Percentiles rank a stretch among this genome's conserved stretches.
Evolutionary conservation across 139 green algal genomes (phyloP).

Genomic region (Dunaliella primolecta): DNA sequence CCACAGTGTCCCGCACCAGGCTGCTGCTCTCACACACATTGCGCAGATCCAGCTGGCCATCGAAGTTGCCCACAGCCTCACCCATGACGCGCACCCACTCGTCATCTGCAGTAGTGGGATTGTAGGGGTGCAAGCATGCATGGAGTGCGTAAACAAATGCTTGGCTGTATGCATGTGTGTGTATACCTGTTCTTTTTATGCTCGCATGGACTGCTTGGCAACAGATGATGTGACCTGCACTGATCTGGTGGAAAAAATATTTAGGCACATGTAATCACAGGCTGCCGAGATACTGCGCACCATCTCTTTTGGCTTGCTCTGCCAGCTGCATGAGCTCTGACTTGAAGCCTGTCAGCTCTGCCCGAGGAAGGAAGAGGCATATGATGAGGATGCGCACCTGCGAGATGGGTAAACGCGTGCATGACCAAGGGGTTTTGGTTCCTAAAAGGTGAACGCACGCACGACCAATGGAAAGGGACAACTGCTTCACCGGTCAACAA

Average conservation of each 20-base stretch:
- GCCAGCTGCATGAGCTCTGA: neutral
- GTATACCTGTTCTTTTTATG: neutral
- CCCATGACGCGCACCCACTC: conserved; percentile 5
- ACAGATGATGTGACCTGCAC: neutral
- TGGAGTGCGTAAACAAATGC: neutral
- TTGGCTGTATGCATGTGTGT: neutral
- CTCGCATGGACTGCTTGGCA: neutral
- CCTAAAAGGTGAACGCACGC: neutral
- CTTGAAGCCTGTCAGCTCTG: neutral
- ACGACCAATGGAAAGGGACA: neutral
- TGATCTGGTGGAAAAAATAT: neutral
- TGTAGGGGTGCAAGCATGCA: neutral
- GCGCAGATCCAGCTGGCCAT: neutral
- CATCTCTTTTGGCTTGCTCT: neutral
- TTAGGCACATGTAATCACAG: neutral
- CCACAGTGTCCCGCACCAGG: neutral
- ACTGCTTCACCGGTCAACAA: neutral
- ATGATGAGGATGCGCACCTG: neutral
- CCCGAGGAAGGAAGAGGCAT: neutral
- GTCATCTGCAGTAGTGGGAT: neutral
- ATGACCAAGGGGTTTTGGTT: neutral
- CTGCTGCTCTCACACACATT: neutral
- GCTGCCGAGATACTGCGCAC: neutral
- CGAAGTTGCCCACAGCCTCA: neutral
- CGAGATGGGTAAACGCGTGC: neutral